These are phyloP conservation scores for Vanrija sp. DNA, from an alignment of 1,284 basidiomycete genomes.

Conservation along the genomic window DNA sequence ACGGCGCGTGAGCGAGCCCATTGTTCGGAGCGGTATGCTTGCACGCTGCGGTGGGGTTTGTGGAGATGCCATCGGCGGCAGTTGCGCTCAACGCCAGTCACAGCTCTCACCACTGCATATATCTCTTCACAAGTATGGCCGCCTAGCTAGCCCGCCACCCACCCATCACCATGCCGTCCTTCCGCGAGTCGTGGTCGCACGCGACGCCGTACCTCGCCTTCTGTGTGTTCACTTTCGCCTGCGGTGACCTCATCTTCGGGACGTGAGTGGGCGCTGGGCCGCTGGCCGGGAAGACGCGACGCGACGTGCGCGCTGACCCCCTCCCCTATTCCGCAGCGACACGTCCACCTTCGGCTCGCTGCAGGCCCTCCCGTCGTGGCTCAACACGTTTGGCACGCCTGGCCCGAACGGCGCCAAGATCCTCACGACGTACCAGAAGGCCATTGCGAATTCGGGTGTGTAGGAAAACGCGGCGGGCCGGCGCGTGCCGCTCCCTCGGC, in stretches of 20 bases:
- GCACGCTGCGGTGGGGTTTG: background rate
- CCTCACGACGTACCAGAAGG: slow-evolving; percentile 13
- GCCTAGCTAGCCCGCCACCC: background rate
- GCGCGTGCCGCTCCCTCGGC: background rate
- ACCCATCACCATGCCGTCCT: background rate
- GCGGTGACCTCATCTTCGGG: slow-evolving; percentile 22
- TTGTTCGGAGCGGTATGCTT: background rate
- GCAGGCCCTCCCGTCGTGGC: slow-evolving; percentile 23
- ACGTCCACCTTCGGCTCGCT: slow-evolving; percentile 20
- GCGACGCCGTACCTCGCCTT: slow-evolving; percentile 17
- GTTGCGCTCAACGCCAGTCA: background rate
- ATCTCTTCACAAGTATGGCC: background rate
- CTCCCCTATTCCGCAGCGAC: slow-evolving; percentile 10
- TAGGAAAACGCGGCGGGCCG: background rate
- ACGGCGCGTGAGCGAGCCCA: no score
- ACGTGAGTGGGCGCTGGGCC: slow-evolving; percentile 7
- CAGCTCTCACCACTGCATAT: background rate
- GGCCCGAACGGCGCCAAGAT: slow-evolving; percentile 3
- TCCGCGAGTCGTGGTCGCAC: slow-evolving; percentile 9
- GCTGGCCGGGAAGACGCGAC: no score
- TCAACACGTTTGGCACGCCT: slow-evolving; percentile 11
- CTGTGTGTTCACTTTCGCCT: slow-evolving; percentile 14
- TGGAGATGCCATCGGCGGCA: background rate
- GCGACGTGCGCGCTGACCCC: no score
- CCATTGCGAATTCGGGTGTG: slow-evolving; percentile 19